Evolutionary conservation across 352 stramenopile species (phyloP).

Genomic region (Pythium pyrilobum): DNA sequence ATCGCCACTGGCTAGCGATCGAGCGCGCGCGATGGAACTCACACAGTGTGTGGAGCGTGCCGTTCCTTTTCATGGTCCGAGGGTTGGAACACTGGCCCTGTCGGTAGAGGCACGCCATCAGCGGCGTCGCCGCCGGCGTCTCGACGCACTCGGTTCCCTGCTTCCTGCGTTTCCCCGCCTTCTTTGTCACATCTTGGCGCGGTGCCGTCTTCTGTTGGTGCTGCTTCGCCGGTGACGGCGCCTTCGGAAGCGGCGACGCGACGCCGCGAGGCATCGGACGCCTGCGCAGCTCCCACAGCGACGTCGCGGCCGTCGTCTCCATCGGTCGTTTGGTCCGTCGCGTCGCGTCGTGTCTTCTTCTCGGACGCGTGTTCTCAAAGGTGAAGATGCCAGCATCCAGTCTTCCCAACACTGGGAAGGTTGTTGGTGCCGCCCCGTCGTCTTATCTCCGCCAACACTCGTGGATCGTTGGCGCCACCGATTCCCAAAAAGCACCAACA

Average conservation of each 20-base stretch:
- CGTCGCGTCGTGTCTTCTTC: not conserved
- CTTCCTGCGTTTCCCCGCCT: not conserved
- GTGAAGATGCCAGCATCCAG: too few species aligned
- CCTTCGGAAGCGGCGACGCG: not conserved
- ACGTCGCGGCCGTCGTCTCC: constrained; percentile 1
- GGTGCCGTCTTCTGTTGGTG: not conserved
- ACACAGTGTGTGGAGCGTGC: constrained; percentile 17
- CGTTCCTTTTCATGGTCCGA: constrained; percentile 10
- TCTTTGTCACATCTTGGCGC: not conserved
- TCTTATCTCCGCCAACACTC: too few species aligned
- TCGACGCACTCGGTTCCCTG: not conserved
- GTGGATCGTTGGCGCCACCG: not conserved
- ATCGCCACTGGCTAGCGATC: constrained; percentile 12
- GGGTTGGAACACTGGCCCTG: not conserved
- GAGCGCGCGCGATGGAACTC: constrained; percentile 13
- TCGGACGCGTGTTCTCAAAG: not conserved
- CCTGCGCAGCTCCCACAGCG: constrained; percentile 15
- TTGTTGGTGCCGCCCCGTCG: not conserved
- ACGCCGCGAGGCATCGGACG: not conserved
- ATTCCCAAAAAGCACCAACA: not conserved
- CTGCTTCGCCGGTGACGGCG: not conserved
- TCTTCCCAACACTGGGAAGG: too few species aligned
- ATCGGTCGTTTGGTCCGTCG: not conserved
- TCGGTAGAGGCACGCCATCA: constrained; percentile 8
- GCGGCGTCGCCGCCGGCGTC: not conserved